Base-by-base conservation (phyloP, 768 basidiomycete genomes). In the Punctularia strigosozonata region DNA sequence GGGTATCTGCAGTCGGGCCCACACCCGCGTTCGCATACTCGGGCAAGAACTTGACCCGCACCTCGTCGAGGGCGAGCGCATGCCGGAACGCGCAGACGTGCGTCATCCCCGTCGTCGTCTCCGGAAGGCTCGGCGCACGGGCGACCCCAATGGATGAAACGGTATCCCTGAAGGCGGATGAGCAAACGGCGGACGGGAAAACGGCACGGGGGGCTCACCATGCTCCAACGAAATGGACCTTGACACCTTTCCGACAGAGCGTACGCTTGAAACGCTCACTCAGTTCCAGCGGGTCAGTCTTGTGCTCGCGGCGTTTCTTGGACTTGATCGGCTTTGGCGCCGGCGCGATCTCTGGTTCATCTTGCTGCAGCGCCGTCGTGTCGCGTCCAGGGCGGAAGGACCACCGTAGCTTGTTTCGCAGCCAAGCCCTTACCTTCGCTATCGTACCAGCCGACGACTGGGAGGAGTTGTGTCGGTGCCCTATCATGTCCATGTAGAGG, bases 61-160 rank as follows among this genome's bases (percentile, higher is more conserved):
- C 51, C 33, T 70, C 69, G 40, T 70, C 68, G 21, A 70, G 50
- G 1, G 69, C 68, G 4, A 70, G 51, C 1, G 65, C 68, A 47
- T 70, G 68, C 4, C 68, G 60, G 40, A 70, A 69, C 31, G 54
- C 57, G 30, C 62, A 64, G 6, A 68, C 52, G 36, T 65, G 58
- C 24, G 58, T 46, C 37, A 46, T 51, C 2, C 50, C 48, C 5
- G 41, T 42, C 14, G 51, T 53, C 6, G 62, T 62, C 17, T 41
- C 44, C 4, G 68, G 64, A 5, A 65, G 40, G 15, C 43, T 52
- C 12, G 43, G 53, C 8, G 40, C 46, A 30, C 65, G 48, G 2
- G 55, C 26, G 2, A 67, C 8, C 4, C 69, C 65, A 32, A 70
- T 55, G 0, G 68, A 66, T 2, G 69, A 69, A 4, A 69, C 68